phyloP scores from a whole-genome alignment of 306 rosid genomes.

The Prunus kanzakura region DNA sequence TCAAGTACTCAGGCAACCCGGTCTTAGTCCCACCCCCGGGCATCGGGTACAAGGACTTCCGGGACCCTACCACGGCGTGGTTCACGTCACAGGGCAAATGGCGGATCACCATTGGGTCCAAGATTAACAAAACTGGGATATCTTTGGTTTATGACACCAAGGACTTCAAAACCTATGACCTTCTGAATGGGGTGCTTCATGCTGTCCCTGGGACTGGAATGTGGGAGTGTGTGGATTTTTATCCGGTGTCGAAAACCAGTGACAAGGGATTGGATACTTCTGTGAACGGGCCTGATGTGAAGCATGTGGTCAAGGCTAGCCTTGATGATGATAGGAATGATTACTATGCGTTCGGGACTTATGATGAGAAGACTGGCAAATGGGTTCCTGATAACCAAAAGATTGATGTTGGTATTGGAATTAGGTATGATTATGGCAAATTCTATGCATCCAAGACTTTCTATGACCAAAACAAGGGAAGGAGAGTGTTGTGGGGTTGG shows the following conservation, averaged over 20 bases:
- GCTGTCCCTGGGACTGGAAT: slow-evolving; percentile 72
- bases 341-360: slow-evolving; percentile 75
- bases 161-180: slow-evolving; percentile 61
- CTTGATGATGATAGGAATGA: slow-evolving; percentile 70
- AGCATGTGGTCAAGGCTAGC: slow-evolving; percentile 76
- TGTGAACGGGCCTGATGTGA: slow-evolving; percentile 45
- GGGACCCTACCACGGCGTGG: slow-evolving; percentile 95
- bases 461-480: slow-evolving; percentile 45
- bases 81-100: slow-evolving; percentile 70
- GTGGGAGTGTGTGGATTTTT: slow-evolving; percentile 96
- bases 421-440: slow-evolving; percentile 71
- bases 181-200: slow-evolving; percentile 42
- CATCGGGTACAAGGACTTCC: slow-evolving; percentile 54
- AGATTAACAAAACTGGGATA: slow-evolving; percentile 60
- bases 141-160: slow-evolving; percentile 65
- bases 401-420: slow-evolving; percentile 72
- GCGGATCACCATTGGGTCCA: slow-evolving; percentile 72
- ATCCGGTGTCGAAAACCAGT: slow-evolving; percentile 42
- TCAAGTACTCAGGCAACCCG: slow-evolving; percentile 68
- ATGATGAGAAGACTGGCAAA: slow-evolving; percentile 49
- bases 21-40: slow-evolving; percentile 69
- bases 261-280: slow-evolving; percentile 63
- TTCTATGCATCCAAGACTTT: slow-evolving; percentile 88
- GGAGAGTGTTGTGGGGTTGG: slow-evolving; percentile 97
- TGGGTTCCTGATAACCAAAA: slow-evolving; percentile 51